Evolutionary conservation across 306 rosid genomes (phyloP).

Genomic region (Luffa acutangula): DNA sequence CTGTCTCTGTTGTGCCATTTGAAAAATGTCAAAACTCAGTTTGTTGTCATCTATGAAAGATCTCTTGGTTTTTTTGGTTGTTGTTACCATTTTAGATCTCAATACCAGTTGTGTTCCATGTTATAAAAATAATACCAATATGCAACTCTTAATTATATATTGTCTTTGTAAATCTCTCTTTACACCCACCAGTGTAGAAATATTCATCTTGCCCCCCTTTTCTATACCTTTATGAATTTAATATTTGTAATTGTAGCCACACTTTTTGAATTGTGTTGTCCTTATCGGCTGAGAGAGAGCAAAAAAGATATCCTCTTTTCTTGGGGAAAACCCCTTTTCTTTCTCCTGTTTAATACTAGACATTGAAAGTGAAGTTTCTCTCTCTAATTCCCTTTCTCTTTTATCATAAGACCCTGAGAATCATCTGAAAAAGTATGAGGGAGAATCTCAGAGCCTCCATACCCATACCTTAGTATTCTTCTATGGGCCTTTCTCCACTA

Average conservation of each 20-base stretch:
- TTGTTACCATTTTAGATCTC: background rate
- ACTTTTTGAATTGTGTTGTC: background rate
- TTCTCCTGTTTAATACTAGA: background rate
- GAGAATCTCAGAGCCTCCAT: background rate
- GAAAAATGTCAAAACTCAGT: background rate
- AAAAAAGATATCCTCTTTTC: constrained; percentile 2
- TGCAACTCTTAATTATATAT: background rate
- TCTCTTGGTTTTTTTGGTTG: background rate
- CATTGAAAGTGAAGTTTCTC: background rate
- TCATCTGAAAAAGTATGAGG: background rate
- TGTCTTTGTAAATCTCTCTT: background rate
- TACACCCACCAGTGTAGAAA: background rate
- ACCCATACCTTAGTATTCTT: background rate
- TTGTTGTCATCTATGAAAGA: background rate
- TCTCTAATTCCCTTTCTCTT: background rate
- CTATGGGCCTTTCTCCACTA: background rate
- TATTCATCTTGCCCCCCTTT: background rate
- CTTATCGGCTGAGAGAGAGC: constrained; percentile 5
- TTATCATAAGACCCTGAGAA: constrained; percentile 5
- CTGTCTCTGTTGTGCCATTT: background rate
- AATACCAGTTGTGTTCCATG: background rate
- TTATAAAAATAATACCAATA: background rate
- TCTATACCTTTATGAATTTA: constrained; percentile 5
- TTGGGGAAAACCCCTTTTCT: background rate
- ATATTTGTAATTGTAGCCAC: background rate